These are phyloP conservation scores for Solanum chiquidenum DNA, from an alignment of 257 asterid species.

Conservation along the genomic window DNA sequence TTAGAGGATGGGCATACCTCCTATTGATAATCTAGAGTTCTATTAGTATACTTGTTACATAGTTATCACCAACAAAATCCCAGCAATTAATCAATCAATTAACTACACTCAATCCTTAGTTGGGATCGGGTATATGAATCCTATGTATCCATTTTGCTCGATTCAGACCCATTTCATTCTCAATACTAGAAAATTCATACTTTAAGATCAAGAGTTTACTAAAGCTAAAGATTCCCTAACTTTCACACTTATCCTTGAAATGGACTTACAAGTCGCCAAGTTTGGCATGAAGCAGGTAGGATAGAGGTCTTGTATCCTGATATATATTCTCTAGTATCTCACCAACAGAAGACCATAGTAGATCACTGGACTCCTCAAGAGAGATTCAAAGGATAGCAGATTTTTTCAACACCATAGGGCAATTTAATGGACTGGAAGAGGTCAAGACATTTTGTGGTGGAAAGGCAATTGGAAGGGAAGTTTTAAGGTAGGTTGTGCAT, in stretches of 20 bases:
- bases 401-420: too few species aligned
- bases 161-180: neutral
- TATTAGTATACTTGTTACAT: neutral
- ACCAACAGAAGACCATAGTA: too few species aligned
- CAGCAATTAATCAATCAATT: neutral
- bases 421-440: too few species aligned
- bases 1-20: neutral
- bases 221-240: neutral
- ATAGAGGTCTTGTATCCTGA: too few species aligned
- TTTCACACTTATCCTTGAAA: neutral
- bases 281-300: too few species aligned
- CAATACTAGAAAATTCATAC: neutral
- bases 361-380: too few species aligned
- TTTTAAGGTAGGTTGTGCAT: too few species aligned
- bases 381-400: too few species aligned
- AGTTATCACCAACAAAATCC: neutral
- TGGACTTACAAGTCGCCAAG: neutral
- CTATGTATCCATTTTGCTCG: neutral
- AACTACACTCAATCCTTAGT: neutral
- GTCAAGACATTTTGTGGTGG: too few species aligned
- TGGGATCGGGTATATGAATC: neutral
- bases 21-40: neutral
- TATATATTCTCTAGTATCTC: too few species aligned
- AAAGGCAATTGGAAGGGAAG: too few species aligned
- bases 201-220: neutral